Percentiles rank a stretch among this genome's conserved stretches.
These are phyloP conservation scores for Fraxinus americana DNA, from an alignment of 257 asterid species.

Conservation along the genomic window DNA sequence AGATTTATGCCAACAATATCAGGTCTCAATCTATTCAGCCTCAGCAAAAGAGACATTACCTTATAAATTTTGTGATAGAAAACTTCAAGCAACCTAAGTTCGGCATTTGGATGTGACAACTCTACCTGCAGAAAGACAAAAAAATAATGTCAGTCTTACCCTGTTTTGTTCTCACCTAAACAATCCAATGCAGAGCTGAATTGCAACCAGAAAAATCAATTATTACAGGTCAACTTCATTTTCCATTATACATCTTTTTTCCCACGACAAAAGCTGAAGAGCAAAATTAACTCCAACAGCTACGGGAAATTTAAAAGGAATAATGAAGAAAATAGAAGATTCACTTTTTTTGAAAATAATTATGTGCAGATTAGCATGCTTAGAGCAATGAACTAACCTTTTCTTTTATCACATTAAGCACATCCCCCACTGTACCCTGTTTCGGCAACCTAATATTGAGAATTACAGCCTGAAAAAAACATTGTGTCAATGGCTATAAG, in stretches of 20 bases:
- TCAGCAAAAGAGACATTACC: constrained; percentile 32
- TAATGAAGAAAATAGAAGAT: not conserved
- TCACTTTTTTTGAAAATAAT: not conserved
- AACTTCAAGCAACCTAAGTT: constrained; percentile 66
- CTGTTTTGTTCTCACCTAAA: not conserved
- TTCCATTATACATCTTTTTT: not conserved
- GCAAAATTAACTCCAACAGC: not conserved
- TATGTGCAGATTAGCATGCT: not conserved
- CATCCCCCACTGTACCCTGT: constrained; percentile 57
- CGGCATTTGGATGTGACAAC: constrained; percentile 62
- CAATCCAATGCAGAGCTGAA: not conserved
- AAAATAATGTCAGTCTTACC: constrained; percentile 2
- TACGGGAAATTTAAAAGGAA: no score
- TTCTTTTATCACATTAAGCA: constrained; percentile 37
- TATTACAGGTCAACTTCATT: not conserved
- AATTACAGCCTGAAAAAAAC: constrained; percentile 31
- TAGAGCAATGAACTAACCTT: constrained; percentile 4
- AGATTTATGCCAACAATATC: not conserved
- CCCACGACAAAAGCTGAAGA: not conserved
- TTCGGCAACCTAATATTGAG: constrained; percentile 52
- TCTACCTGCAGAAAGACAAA: constrained; percentile 41
- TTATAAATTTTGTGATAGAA: constrained; percentile 63
- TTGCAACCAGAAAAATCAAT: not conserved
- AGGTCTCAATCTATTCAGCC: not conserved
- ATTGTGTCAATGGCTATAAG: not conserved